phyloP scores from a whole-genome alignment of 208 protist genomes.

The Trypanosoma grayi region DNA sequence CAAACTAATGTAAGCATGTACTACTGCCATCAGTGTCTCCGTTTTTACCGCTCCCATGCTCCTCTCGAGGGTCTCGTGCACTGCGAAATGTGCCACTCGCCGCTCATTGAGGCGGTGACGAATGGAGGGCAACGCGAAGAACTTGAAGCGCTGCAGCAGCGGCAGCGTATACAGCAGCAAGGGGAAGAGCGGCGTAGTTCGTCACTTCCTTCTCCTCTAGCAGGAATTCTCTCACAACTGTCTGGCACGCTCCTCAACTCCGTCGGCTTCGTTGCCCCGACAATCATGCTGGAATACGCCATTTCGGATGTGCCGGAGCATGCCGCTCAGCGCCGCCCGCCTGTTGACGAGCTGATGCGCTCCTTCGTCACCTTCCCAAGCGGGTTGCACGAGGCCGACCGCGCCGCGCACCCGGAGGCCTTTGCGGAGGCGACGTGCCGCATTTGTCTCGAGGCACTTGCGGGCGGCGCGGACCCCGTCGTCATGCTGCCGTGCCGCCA shows the following conservation, averaged over 20 bases:
- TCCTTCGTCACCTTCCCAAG: constrained; percentile 13
- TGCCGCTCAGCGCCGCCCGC: background rate
- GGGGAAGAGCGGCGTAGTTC: background rate
- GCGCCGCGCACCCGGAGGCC: constrained; percentile 26
- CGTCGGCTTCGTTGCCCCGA: background rate
- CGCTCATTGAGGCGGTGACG: constrained; percentile 18
- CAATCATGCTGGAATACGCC: background rate
- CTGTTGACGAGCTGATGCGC: constrained; percentile 19
- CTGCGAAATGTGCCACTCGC: constrained; percentile 14
- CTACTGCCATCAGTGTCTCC: constrained; percentile 19
- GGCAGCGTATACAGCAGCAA: background rate
- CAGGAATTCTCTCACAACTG: constrained; percentile 2
- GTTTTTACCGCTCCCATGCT: background rate
- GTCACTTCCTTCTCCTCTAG: background rate
- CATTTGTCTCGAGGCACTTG: constrained; percentile 20
- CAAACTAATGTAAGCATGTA: too few species aligned
- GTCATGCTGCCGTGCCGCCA: constrained; percentile 39
- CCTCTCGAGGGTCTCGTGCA: background rate
- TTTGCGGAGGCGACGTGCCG: constrained; percentile 8
- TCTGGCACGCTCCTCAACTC: constrained; percentile 4
- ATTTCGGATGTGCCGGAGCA: background rate
- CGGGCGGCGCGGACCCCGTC: background rate
- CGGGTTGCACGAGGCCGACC: constrained; percentile 21
- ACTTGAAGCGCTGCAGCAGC: constrained; percentile 7
- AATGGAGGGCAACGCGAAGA: constrained; percentile 2